A percentile compares a stretch with the other conserved stretches of the same genome.
Conservation (phyloP, 495 filamentous ascomycete genomes). For the Xylaria cubensis region DNA sequence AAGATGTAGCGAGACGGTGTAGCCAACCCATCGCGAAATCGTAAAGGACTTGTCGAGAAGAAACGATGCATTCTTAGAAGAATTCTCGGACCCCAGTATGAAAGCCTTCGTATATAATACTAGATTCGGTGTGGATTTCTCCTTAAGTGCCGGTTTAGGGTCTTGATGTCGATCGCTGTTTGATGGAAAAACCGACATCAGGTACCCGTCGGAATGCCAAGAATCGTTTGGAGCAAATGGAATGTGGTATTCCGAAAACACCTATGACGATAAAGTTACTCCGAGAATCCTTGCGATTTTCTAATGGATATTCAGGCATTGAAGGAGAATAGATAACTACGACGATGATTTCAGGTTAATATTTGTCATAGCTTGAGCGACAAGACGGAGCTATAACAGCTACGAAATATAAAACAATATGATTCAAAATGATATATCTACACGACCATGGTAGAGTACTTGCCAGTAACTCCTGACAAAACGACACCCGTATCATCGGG, state of each 20-base stretch:
- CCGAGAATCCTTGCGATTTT: neutral
- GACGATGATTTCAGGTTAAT: neutral
- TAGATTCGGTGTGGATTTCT: neutral
- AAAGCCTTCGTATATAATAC: neutral
- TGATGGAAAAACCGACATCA: constrained; percentile 9
- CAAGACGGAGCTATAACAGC: neutral
- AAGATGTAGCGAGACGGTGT: constrained; percentile 15
- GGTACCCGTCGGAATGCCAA: constrained; percentile 7
- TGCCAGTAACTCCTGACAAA: constrained; percentile 1
- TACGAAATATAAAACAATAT: neutral
- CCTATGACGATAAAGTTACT: neutral
- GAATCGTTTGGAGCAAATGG: constrained; percentile 18
- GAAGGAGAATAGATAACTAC: neutral
- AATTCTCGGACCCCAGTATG: neutral
- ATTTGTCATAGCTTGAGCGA: neutral
- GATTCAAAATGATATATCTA: neutral
- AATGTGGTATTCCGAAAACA: constrained; percentile 20
- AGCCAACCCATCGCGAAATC: constrained; percentile 29
- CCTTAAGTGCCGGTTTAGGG: neutral
- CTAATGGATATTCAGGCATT: neutral
- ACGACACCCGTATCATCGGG: neutral
- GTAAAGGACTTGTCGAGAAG: neutral
- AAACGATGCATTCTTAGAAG: neutral
- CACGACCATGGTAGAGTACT: neutral
- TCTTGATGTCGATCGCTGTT: constrained; percentile 11